Percentiles rank a stretch among this genome's conserved stretches.
Conservation (phyloP, 192 early-diverging fungal species). For the Chytriomyces sp. region DNA sequence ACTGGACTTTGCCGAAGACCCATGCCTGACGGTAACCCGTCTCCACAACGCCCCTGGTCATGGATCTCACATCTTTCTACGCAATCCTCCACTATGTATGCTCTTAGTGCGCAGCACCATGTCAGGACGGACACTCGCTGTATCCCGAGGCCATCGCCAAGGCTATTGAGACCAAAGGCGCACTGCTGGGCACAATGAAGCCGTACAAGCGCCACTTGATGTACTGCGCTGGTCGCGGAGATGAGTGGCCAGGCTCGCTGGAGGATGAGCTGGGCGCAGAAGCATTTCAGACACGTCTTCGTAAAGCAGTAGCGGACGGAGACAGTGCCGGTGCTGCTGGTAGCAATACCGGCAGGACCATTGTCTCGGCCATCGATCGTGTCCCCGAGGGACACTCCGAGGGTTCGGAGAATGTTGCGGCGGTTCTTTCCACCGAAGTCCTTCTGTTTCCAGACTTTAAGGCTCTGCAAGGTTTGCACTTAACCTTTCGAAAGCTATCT, state of each 20-base stretch:
- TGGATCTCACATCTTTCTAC: background rate
- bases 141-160: constrained; percentile 46
- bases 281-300: background rate
- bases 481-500: background rate
- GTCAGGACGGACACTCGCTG: constrained; percentile 43
- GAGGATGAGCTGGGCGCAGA: constrained; percentile 36
- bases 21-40: constrained; percentile 35
- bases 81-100: background rate
- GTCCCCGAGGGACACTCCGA: constrained; percentile 9
- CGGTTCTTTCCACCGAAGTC: constrained; percentile 15
- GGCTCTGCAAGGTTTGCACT: background rate
- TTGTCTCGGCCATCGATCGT: constrained; percentile 46
- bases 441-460: constrained; percentile 30
- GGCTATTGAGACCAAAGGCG: constrained; percentile 41
- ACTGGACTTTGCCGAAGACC: constrained; percentile 46
- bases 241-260: constrained; percentile 45
- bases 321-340: constrained; percentile 2
- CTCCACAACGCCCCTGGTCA: background rate
- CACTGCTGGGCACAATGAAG: constrained; percentile 46
- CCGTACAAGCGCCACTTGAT: constrained; percentile 58
- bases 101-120: constrained; percentile 43
- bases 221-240: constrained; percentile 34
- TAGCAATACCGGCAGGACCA: constrained; percentile 21
- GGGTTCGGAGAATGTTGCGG: constrained; percentile 16
- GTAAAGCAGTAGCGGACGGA: background rate